phyloP scores from a whole-genome alignment of 192 early-diverging fungal genomes.

The Podochytrium sp. region DNA sequence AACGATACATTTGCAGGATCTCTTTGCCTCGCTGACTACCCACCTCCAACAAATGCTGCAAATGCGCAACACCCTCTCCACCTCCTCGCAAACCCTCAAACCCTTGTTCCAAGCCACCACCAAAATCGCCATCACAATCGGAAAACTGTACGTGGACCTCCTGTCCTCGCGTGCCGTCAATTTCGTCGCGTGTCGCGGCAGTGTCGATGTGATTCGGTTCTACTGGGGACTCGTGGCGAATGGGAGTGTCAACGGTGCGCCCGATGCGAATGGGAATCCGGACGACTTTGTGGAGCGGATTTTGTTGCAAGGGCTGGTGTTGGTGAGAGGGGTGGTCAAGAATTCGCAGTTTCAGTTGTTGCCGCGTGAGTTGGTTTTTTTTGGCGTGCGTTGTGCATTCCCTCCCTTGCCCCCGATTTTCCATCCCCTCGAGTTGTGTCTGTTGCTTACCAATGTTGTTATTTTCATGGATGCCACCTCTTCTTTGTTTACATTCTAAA shows the following conservation, averaged over 20 bases:
- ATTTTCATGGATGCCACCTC: not conserved
- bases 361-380: slow-evolving; percentile 8
- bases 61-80: slow-evolving; percentile 9
- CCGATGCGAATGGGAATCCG: not conserved
- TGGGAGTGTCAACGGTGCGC: slow-evolving; percentile 1
- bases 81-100: not conserved
- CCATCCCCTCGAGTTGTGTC: no score
- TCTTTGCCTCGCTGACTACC: slow-evolving; percentile 23
- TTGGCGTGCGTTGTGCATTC: not conserved
- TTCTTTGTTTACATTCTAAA: not conserved
- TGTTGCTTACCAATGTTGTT: no score
- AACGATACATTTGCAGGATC: slow-evolving; percentile 4
- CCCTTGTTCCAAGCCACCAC: slow-evolving; percentile 19
- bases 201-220: slow-evolving; percentile 67
- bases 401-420: no score
- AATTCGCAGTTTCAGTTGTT: slow-evolving; percentile 14
- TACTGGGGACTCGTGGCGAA: slow-evolving; percentile 73
- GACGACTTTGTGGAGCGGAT: slow-evolving; percentile 23
- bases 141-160: slow-evolving; percentile 79
- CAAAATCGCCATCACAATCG: slow-evolving; percentile 65
- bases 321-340: slow-evolving; percentile 13
- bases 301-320: slow-evolving; percentile 13
- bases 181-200: slow-evolving; percentile 65
- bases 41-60: slow-evolving; percentile 24
- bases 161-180: slow-evolving; percentile 67